Evolutionary conservation across 192 early-diverging fungal species (phyloP).

Genomic region (Paraglomus occultum): DNA sequence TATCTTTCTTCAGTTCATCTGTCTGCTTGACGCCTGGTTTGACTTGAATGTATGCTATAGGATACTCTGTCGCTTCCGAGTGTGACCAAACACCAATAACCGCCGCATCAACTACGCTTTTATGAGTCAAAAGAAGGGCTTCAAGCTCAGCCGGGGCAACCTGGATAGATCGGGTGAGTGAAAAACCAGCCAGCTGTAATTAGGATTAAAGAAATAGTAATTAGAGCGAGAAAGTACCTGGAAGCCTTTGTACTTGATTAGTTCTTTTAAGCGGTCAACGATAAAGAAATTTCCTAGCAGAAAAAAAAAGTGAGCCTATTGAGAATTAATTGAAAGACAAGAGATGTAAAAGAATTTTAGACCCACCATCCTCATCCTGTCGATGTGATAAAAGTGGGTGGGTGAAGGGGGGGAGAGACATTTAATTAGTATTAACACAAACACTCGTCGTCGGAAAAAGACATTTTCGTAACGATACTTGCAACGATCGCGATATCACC

Average conservation of each 20-base stretch:
- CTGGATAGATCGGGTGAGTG: constrained; percentile 37
- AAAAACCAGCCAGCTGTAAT: neutral
- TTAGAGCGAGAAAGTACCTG: constrained; percentile 29
- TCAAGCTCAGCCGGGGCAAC: constrained; percentile 90
- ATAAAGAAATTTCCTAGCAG: constrained; percentile 50
- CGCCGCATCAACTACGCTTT: constrained; percentile 64
- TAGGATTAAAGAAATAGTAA: neutral
- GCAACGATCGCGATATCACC: constrained; percentile 74
- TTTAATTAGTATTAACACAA: too few species aligned
- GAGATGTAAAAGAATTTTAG: too few species aligned
- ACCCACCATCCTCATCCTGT: too few species aligned
- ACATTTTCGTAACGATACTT: too few species aligned
- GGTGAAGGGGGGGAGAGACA: too few species aligned
- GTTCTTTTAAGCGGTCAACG: constrained; percentile 80
- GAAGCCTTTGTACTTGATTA: constrained; percentile 90
- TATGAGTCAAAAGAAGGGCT: constrained; percentile 66
- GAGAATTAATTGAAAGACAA: too few species aligned
- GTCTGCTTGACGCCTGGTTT: constrained; percentile 40
- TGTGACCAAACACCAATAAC: constrained; percentile 67
- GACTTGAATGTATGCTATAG: constrained; percentile 74
- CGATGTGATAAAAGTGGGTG: too few species aligned
- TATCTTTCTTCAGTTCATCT: constrained; percentile 39
- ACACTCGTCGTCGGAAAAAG: too few species aligned
- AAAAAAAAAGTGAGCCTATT: neutral
- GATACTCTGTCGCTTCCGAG: constrained; percentile 70